Evolutionary conservation across 2,329 filamentous ascomycete genomes (phyloP).

Genomic region (Diaporthe aspalathi): DNA sequence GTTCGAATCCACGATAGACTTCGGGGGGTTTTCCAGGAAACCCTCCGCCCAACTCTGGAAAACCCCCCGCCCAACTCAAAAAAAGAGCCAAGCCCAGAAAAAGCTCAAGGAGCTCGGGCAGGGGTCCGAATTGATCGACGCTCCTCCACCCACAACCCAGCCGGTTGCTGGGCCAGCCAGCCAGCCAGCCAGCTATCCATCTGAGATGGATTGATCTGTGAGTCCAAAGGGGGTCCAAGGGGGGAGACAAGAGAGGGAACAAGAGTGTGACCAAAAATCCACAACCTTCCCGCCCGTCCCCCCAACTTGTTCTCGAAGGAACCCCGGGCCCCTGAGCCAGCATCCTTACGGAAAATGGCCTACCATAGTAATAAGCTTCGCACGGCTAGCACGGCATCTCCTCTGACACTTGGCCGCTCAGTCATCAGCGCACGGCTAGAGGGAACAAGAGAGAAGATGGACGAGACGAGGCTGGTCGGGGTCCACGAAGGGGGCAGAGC

Average conservation of each 20-base stretch:
- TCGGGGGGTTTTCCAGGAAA: background rate
- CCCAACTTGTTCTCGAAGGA: background rate
- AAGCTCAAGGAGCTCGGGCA: background rate
- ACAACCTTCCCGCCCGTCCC: background rate
- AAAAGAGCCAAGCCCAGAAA: conserved; percentile 3
- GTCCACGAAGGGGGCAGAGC: background rate
- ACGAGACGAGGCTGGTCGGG: conserved; percentile 5
- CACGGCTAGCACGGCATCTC: background rate
- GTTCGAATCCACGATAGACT: conserved; percentile 9
- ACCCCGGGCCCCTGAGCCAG: background rate
- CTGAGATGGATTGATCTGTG: too few species aligned
- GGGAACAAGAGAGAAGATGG: background rate
- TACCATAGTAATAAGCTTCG: conserved; percentile 21
- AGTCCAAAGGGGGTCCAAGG: too few species aligned
- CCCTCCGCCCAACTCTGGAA: background rate
- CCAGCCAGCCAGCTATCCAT: too few species aligned
- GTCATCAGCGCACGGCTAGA: background rate
- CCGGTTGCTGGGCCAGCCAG: too few species aligned
- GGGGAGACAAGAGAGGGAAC: background rate
- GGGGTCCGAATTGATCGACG: background rate
- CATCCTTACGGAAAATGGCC: background rate
- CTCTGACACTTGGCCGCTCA: background rate
- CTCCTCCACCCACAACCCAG: too few species aligned
- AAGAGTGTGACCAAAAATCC: background rate
- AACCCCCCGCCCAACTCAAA: background rate